These are phyloP conservation scores for Viola odorata DNA, from an alignment of 345 rosid species.

Conservation along the genomic window DNA sequence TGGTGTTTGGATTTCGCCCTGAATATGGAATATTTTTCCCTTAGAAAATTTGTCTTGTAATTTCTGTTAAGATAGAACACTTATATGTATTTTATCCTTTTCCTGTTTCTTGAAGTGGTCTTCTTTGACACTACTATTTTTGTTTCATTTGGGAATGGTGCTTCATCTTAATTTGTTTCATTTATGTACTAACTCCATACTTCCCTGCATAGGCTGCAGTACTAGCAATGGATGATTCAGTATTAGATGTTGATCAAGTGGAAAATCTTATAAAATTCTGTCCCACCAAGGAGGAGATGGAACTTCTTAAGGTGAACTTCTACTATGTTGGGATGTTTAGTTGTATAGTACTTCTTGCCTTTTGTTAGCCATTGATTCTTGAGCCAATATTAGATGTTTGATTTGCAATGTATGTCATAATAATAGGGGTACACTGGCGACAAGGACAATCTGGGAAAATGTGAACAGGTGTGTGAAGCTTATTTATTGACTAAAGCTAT, in stretches of 20 bases:
- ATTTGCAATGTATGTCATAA: not conserved
- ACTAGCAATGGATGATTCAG: not conserved
- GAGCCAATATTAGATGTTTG: not conserved
- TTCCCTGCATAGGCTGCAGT: conserved; percentile 7
- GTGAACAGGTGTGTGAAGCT: not conserved
- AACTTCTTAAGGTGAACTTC: conserved; percentile 7
- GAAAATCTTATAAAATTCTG: not conserved
- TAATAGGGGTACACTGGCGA: not conserved
- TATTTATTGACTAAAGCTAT: conserved; percentile 2
- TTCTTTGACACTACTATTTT: not conserved
- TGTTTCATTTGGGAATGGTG: not conserved
- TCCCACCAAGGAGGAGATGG: not conserved
- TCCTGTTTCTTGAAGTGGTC: not conserved
- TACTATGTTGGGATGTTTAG: not conserved
- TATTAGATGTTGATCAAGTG: not conserved
- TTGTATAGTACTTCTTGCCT: conserved; percentile 7
- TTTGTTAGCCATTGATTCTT: not conserved
- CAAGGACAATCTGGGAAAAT: not conserved
- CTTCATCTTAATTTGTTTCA: not conserved
- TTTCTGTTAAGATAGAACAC: not conserved
- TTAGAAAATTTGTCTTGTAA: not conserved
- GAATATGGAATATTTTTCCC: not conserved
- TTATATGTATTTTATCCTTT: not conserved
- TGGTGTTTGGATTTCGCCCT: not conserved
- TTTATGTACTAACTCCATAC: not conserved